A percentile compares a stretch with the other conserved stretches of the same genome.
phyloP scores from a whole-genome alignment of 148 eudicot genomes.

The Pharnaceum exiguum region DNA sequence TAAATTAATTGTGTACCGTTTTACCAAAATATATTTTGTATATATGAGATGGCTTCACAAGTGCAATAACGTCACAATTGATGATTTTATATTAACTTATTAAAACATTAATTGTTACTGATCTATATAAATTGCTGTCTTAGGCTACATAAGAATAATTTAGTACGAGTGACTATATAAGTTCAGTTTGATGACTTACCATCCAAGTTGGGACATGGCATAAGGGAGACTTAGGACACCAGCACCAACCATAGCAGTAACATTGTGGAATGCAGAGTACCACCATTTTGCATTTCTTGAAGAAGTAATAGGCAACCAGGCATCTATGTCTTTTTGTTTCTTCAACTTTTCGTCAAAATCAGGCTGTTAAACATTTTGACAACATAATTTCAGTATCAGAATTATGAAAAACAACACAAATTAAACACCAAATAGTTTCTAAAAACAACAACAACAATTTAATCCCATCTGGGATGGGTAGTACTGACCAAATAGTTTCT shows the following conservation, averaged over 20 bases:
- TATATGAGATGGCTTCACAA: no score
- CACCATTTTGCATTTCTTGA: conserved; percentile 38
- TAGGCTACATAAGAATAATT: not conserved
- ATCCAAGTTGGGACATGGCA: conserved; percentile 36
- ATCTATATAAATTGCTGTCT: no score
- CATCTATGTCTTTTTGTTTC: conserved; percentile 30
- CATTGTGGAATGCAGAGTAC: conserved; percentile 40
- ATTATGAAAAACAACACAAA: no score
- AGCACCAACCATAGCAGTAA: conserved; percentile 39
- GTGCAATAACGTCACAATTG: not conserved
- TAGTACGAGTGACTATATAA: not conserved
- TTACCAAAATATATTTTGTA: not conserved
- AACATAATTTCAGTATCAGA: no score
- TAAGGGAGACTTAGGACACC: conserved; percentile 36
- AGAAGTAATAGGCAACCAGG: conserved; percentile 30
- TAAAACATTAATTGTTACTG: no score
- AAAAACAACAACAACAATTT: no score
- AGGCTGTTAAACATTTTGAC: not conserved
- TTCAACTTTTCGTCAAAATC: conserved; percentile 13
- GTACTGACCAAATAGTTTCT: no score
- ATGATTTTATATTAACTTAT: no score
- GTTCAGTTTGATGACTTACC: not conserved
- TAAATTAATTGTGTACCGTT: not conserved
- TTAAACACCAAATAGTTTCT: no score
- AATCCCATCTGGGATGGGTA: no score